Conservation (phyloP, 768 basidiomycete species). For the Amanita thiersii region DNA sequence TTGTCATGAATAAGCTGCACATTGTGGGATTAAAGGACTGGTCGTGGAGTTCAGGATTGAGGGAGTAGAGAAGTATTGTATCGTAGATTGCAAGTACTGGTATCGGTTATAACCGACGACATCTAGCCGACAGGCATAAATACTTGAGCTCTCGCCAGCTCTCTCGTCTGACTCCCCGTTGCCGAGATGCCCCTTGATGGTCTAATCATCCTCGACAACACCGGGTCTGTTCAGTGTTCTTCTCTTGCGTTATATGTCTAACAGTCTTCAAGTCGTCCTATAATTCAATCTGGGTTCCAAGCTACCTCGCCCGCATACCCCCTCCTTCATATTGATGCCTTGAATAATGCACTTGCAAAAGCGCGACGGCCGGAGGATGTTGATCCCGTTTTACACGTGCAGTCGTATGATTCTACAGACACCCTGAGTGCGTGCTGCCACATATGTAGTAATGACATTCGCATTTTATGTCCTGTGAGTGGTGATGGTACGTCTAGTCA, state of each 20-base stretch:
- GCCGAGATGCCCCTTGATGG: conserved; percentile 71
- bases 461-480: conserved; percentile 74
- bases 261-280: conserved; percentile 45
- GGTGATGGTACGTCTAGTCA: conserved; percentile 59
- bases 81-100: no score
- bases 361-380: conserved; percentile 44
- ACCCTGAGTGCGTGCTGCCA: conserved; percentile 79
- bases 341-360: conserved; percentile 65
- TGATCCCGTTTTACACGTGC: conserved; percentile 70
- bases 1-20: conserved; percentile 35
- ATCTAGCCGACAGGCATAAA: neutral
- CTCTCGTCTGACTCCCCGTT: neutral
- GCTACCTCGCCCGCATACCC: conserved; percentile 72
- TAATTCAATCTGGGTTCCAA: conserved; percentile 88
- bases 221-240: conserved; percentile 50
- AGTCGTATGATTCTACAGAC: conserved; percentile 33
- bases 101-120: neutral
- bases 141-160: neutral
- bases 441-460: conserved; percentile 65
- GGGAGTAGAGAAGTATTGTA: neutral
- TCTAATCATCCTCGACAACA: conserved; percentile 67
- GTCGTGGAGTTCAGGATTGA: conserved; percentile 63
- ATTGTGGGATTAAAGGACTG: conserved; percentile 48
- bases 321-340: conserved; percentile 77
- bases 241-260: conserved; percentile 13